Evolutionary conservation across 345 rosid species (phyloP), one percentile per base, ranked within the genome.

Genomic region (Capsella bursapastoris): DNA sequence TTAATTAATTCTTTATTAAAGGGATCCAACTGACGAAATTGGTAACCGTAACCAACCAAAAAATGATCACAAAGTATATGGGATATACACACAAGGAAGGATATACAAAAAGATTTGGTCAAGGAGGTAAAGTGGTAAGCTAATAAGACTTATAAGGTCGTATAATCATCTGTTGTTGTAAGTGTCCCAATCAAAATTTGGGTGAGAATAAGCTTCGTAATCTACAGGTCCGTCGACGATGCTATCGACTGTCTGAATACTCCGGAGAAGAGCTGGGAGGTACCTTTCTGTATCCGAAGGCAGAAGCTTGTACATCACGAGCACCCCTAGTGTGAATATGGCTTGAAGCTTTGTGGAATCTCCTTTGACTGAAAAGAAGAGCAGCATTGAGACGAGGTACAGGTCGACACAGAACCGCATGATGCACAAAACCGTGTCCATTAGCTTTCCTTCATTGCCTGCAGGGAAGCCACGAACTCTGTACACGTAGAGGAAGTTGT

Each of bases 331-430:
- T 1, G 96, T 90, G 81, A 95, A 89, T 77, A 92, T 90, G 61
- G 99, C 99, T 83, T 95, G 99, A 80, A 95, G 88, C 91, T 90
- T 95, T 4, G 84, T 89, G 32, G 97, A 87, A 78, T 95, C 99
- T 56, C 99, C 99, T 76, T 86, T 88, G 28, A 95, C 93, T 2
- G 96, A 82, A 82, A 95, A 95, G 86, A 86, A 92, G 73, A 92
- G 66, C 4, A 95, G 90, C 99, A 95, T 90, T 0, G 92, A 74
- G 8, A 92, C 81, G 27, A 95, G 92, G 77, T 85, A 95, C n/a
- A 95, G 68, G 84, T 95, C 94, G 2, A 95, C 86, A 18, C 96
- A 92, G 84, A 95, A 86, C 12, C 97, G 80, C 96, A 90, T 86
- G 70, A 92, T 80, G 70, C 89, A 68, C 80, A 95, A 50, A 28